Percentiles rank a stretch among this genome's conserved stretches.
Conservation (phyloP, 2,329 filamentous ascomycete species). For the Gaeumannomyces sp. region DNA sequence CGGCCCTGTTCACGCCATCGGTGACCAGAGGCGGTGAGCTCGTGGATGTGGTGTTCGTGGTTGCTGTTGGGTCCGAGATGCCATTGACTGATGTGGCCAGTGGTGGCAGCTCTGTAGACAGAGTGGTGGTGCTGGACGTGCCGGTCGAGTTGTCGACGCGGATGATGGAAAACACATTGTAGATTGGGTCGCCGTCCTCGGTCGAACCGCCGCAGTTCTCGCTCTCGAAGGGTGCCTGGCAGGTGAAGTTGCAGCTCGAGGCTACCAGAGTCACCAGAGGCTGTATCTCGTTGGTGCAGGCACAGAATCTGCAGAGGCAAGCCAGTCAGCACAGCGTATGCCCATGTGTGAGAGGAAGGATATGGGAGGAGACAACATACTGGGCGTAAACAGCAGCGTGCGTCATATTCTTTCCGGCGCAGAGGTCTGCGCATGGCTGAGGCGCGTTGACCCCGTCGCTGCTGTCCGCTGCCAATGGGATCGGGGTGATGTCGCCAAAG, state of each 20-base stretch:
- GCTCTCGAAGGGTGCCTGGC: neutral
- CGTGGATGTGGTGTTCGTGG: neutral
- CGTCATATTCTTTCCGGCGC: neutral
- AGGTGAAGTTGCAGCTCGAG: neutral
- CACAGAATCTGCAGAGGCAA: neutral
- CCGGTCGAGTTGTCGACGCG: neutral
- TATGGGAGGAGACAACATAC: slow-evolving; percentile 40
- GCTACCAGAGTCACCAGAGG: neutral
- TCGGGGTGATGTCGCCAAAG: neutral
- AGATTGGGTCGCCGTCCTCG: neutral
- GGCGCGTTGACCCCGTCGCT: neutral
- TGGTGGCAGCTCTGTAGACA: neutral
- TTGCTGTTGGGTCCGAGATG: neutral
- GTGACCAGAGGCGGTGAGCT: neutral
- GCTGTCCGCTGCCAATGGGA: neutral
- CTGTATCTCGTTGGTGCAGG: neutral
- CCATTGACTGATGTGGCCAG: neutral
- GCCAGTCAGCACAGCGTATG: neutral
- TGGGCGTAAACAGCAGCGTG: neutral
- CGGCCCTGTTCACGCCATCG: neutral
- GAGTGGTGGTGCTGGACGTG: neutral
- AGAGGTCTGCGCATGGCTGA: neutral
- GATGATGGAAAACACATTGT: slow-evolving; percentile 1
- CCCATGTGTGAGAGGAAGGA: neutral
- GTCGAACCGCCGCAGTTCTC: neutral